A percentile compares a stretch with the other conserved stretches of the same genome.
Evolutionary conservation across 495 filamentous ascomycete genomes (phyloP).

Genomic region (Parachaetomium inaequale): DNA sequence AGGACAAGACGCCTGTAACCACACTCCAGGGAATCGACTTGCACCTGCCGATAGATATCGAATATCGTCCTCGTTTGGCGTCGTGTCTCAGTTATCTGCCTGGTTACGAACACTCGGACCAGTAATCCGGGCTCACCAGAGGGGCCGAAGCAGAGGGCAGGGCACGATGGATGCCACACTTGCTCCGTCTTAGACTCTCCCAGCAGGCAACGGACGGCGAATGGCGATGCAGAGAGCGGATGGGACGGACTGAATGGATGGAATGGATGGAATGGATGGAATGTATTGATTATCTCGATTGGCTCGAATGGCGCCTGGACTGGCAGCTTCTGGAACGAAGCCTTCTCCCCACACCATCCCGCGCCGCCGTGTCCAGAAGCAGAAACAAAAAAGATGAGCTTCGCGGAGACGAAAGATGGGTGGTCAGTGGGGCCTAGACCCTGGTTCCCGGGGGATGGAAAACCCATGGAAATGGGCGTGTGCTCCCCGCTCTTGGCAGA

Average conservation of each 20-base stretch:
- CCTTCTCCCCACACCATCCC: not conserved
- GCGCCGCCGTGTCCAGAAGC: no score
- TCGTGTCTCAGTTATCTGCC: conserved; percentile 4
- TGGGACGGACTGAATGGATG: not conserved
- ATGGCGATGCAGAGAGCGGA: not conserved
- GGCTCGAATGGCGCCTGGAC: not conserved
- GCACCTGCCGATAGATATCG: not conserved
- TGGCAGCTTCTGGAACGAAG: not conserved
- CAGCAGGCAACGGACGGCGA: not conserved
- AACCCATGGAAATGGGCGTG: no score
- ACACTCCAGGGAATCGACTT: not conserved
- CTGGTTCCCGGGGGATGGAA: no score
- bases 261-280: no score
- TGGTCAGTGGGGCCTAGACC: no score
- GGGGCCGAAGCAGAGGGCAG: no score
- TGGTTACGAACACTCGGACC: not conserved
- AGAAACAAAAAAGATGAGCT: not conserved
- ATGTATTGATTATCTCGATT: not conserved
- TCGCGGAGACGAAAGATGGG: no score
- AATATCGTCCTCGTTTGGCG: not conserved
- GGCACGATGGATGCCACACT: no score
- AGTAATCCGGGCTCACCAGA: no score
- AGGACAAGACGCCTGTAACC: not conserved
- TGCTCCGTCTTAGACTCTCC: not conserved
- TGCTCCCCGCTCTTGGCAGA: no score